A percentile compares a stretch with the other conserved stretches of the same genome.
These are phyloP conservation scores for Xylaria bambusicola DNA, from an alignment of 495 filamentous ascomycete genomes.

Conservation along the genomic window DNA sequence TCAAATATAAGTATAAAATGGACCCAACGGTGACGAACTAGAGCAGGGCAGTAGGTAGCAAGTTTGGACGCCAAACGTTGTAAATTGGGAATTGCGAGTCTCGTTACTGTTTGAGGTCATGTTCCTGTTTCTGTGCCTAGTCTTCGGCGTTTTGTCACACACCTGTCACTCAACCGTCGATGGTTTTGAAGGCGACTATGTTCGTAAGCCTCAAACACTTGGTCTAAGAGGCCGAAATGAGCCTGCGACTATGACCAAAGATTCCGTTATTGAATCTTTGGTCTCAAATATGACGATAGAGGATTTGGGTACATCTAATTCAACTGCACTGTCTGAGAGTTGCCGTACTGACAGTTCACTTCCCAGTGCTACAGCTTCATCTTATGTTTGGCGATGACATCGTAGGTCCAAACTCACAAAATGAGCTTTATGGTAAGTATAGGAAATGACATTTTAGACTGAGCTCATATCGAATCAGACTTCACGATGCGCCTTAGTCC, in stretches of 20 bases:
- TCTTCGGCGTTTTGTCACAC: neutral
- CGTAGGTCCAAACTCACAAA: constrained; percentile 41
- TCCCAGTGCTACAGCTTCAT: constrained; percentile 39
- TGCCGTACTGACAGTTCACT: neutral
- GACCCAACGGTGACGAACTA: neutral
- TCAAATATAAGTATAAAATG: neutral
- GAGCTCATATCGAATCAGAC: constrained; percentile 24
- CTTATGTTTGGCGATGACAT: constrained; percentile 48
- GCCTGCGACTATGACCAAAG: constrained; percentile 14
- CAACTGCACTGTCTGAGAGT: neutral
- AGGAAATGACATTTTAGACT: neutral
- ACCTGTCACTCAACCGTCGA: neutral
- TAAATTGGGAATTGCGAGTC: neutral
- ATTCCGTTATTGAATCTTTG: constrained; percentile 25
- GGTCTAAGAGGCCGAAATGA: neutral
- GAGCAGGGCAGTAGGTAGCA: neutral
- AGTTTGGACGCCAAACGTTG: neutral
- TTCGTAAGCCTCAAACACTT: neutral
- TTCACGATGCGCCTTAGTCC: constrained; percentile 38
- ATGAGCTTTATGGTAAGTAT: constrained; percentile 40
- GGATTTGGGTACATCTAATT: constrained; percentile 27
- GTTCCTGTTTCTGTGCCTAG: neutral
- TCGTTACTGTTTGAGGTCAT: neutral
- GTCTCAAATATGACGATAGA: constrained; percentile 35
- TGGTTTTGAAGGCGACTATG: neutral